These are phyloP conservation scores for Chlorella sp. DNA, from an alignment of 139 green algal genomes.

Conservation along the genomic window DNA sequence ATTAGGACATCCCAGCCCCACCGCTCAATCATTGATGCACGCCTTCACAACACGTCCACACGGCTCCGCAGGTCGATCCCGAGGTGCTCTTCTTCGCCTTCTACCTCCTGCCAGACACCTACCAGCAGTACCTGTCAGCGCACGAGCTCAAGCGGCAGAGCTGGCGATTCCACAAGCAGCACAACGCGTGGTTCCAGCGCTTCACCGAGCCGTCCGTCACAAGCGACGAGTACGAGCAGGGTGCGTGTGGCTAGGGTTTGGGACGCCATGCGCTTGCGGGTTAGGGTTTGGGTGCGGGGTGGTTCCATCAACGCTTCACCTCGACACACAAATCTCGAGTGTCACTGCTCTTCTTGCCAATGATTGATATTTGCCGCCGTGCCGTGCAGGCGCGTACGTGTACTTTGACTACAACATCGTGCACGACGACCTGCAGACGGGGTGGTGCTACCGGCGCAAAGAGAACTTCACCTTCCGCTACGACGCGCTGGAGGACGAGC, in stretches of 20 bases:
- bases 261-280: no score
- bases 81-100: conserved; percentile 98
- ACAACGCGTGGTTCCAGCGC: conserved; percentile 80
- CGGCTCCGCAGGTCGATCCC: conserved; percentile 80
- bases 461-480: conserved; percentile 85
- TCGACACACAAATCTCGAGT: no score
- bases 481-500: conserved; percentile 26
- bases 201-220: conserved; percentile 85
- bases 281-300: no score
- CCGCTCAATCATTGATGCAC: no score
- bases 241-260: no score
- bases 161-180: conserved; percentile 95
- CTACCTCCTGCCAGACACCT: conserved; percentile 78
- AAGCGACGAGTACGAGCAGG: conserved; percentile 84
- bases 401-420: conserved; percentile 89
- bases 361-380: no score
- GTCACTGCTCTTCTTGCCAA: no score
- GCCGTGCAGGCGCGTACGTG: conserved; percentile 73
- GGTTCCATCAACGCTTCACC: no score
- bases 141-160: conserved; percentile 87
- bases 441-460: conserved; percentile 86
- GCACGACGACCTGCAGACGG: conserved; percentile 63
- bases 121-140: conserved; percentile 90
- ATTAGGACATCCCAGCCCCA: no score
- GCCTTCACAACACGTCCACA: no score